Base-by-base conservation (phyloP, 2,329 filamentous ascomycete species). In the Xylariaceae sp. region DNA sequence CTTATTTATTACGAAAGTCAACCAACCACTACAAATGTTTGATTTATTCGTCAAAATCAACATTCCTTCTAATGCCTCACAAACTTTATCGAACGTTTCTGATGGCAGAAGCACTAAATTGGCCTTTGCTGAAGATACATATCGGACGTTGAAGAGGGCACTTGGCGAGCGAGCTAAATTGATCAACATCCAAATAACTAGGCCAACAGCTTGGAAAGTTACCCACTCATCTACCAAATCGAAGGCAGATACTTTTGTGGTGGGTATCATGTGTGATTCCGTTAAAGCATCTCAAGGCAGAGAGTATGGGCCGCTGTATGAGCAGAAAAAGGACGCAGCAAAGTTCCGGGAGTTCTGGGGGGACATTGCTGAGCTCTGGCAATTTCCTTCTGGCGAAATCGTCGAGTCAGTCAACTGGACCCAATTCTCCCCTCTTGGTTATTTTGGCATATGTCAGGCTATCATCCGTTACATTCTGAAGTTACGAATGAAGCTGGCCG, bases 351-450 rank as follows among this genome's bases (percentile, higher is more conserved):
- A 88, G 29, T 98, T 99, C 71, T 99, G 96, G 95, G 95, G 94
- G 6, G 89, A 94, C 8, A 96, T 95, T 72, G 86, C 95, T 1
- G 95, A 99, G 73, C 81, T 99, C 41, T 86, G 95, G 63, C 90
- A 95, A 17, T 99, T 99, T 79, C 96, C 93, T 67, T 92, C 98
- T 69, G 95, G 95, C 19, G 94, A 89, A 66, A 97, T 99, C 64
- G 82, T 92, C 7, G 96, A 99, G 74, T 96, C 91, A 68, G 79
- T 98, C 26, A 88, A 96, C 17, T 99, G 95, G 95, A 81, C 81
- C 2, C 83, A 87, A 63, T 81, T 84, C 52, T 78, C 83, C 1
- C 78, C 86, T 1, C 78, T 81, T 2, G 73, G 76, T 28, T 72
- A 69, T 52, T 58, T 65, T 33, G 84, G 87, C 6, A 85, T 96